A percentile compares a stretch with the other conserved stretches of the same genome.
Evolutionary conservation across 1,284 basidiomycete genomes (phyloP).

Genomic region (Leccinum cinnamomeum): DNA sequence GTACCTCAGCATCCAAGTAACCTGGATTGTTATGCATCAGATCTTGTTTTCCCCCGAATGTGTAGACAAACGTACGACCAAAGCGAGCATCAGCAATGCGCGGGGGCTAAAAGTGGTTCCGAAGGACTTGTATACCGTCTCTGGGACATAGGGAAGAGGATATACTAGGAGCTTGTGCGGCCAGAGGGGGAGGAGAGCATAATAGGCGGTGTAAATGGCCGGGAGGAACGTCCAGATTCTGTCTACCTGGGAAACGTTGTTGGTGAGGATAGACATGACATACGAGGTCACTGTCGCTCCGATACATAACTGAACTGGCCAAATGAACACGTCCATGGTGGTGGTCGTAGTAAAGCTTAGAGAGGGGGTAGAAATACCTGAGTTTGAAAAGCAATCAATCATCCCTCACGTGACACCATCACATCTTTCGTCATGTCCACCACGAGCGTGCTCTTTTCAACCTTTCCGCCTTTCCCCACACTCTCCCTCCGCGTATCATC

Average conservation of each 20-base stretch:
- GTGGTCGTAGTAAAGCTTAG: not conserved
- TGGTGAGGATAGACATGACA: constrained; percentile 62
- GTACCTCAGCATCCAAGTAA: constrained; percentile 68
- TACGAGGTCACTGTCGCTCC: constrained; percentile 50
- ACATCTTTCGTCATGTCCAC: constrained; percentile 39
- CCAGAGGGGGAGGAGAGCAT: constrained; percentile 69
- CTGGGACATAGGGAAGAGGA: constrained; percentile 58
- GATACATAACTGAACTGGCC: constrained; percentile 64
- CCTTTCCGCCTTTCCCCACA: constrained; percentile 77
- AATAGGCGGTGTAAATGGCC: constrained; percentile 75
- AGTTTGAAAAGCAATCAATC: too few relatives aligned
- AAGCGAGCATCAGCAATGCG: constrained; percentile 65
- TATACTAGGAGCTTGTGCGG: constrained; percentile 37
- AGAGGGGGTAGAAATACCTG: too few relatives aligned
- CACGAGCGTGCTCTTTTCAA: constrained; percentile 59
- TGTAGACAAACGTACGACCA: constrained; percentile 49
- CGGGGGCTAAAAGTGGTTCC: constrained; percentile 59
- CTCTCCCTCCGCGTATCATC: constrained; percentile 61
- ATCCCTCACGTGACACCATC: not conserved
- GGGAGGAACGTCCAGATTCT: constrained; percentile 78
- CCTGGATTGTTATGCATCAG: constrained; percentile 33
- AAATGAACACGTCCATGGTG: constrained; percentile 38
- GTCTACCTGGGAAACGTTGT: constrained; percentile 87
- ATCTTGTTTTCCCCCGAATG: not conserved
- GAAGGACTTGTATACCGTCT: constrained; percentile 43